phyloP scores from a whole-genome alignment of 1,139 yeast species.

The Geotrichum bryndzae region DNA sequence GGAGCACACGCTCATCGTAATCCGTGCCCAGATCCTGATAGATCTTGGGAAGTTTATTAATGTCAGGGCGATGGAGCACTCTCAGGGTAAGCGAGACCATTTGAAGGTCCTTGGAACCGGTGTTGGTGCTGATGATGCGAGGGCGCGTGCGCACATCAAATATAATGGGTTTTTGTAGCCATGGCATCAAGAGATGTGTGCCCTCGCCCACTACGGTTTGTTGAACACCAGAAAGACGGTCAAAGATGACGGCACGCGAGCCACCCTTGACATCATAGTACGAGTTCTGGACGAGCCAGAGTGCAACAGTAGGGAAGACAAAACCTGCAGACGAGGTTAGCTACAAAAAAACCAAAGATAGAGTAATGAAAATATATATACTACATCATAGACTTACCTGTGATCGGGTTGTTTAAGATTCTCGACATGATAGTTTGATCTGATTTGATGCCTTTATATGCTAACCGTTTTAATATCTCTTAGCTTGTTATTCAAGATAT shows the following conservation, averaged over 20 bases:
- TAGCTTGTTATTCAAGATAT: background rate
- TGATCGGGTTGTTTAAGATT: slow-evolving; percentile 18
- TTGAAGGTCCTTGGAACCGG: slow-evolving; percentile 96
- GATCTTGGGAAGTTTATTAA: slow-evolving; percentile 68
- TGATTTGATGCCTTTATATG: background rate
- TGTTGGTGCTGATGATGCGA: slow-evolving; percentile 85
- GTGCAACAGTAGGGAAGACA: slow-evolving; percentile 28
- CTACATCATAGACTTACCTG: slow-evolving; percentile 11
- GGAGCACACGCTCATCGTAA: slow-evolving; percentile 94
- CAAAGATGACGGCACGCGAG: slow-evolving; percentile 90
- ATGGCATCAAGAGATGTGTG: slow-evolving; percentile 88
- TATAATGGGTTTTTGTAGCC: slow-evolving; percentile 88
- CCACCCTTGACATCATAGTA: slow-evolving; percentile 92
- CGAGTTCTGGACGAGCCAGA: slow-evolving; percentile 29
- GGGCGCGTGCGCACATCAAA: slow-evolving; percentile 91
- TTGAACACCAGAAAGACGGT: slow-evolving; percentile 84
- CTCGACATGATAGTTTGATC: slow-evolving; percentile 13
- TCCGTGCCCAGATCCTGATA: slow-evolving; percentile 90
- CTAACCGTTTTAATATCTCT: background rate
- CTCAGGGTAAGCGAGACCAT: slow-evolving; percentile 90
- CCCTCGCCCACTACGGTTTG: slow-evolving; percentile 90
- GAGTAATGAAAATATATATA: background rate
- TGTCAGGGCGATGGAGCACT: slow-evolving; percentile 92
- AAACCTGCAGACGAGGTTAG: slow-evolving; percentile 20
- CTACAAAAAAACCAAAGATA: background rate